Base-by-base conservation (phyloP, 768 basidiomycete genomes). In the Lentinus brumalis region DNA sequence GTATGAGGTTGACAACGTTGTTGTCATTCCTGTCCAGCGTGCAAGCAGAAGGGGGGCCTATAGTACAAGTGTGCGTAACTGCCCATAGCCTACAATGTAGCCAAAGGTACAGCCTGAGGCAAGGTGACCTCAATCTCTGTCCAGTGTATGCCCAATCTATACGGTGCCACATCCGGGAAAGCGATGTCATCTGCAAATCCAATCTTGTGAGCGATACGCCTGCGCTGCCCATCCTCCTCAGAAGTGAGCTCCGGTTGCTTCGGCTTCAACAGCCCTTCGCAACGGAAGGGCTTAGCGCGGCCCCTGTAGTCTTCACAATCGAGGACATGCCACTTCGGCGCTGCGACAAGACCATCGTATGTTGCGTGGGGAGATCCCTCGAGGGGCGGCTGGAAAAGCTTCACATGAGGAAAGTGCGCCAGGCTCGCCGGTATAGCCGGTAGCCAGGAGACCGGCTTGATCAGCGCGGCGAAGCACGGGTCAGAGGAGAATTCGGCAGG, bases 401-500 rank as follows among this genome's bases (percentile, higher is more conserved):
- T 59, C 21, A 63, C 57, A 4, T 38, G 40, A n/a, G 60, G 49
- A 21, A 52, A 51, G 56, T 59, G 62, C n/a, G 53, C 11, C 38
- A 63, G 57, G 31, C 50, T 59, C 9, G 62, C 39, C 1, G 62
- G 62, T 14, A 63, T 46, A 39, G 62, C 41, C 30, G 57, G 61
- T 7, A 63, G 50, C 56, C 52, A 56, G 21, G 62, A 38, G 10
- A 63, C 21, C 40, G 53, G 57, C 50, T 63, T 63, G 49, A 63
- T 59, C 26, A 63, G 62, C 0, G 57, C 57, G 8, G 62, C 58
- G 31, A 63, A 63, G 50, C 62, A 63, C 14, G 62, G 38, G 30
- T 31, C 44, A 4, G 47, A 32, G 1, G 62, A 31, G 30, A 56
- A 63, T 32, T 30, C 50, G 9, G 51, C 51, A 32, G 62, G 62